Conservation (phyloP, 2,329 filamentous ascomycete species). For the Pyrenophora tritici-repentis region DNA sequence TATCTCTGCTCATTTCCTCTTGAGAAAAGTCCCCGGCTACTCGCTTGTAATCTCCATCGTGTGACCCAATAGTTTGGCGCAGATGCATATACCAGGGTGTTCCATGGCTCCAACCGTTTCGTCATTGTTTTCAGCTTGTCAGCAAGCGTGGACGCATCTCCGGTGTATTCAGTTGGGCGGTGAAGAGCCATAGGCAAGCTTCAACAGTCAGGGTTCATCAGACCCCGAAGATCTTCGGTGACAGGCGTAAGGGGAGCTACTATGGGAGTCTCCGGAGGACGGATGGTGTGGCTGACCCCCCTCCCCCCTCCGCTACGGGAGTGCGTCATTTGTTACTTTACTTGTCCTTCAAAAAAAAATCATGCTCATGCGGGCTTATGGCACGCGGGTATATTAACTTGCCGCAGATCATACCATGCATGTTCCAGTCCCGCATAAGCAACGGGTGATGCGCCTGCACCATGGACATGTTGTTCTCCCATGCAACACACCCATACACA, state of each 20-base stretch:
- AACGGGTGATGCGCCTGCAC: too few species aligned
- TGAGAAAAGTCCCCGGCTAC: not conserved
- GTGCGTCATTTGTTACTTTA: too few species aligned
- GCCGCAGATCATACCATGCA: too few species aligned
- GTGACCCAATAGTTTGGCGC: slow-evolving; percentile 2
- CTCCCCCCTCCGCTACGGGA: too few species aligned
- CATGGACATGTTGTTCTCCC: too few species aligned
- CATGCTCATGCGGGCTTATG: too few species aligned
- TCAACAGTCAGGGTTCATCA: slow-evolving; percentile 4
- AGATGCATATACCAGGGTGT: slow-evolving; percentile 5
- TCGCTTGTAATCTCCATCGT: not conserved
- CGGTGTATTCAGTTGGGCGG: not conserved
- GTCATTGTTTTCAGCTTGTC: not conserved
- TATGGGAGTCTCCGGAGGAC: not conserved
- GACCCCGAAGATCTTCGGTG: slow-evolving; percentile 9
- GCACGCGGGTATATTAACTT: too few species aligned
- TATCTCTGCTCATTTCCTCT: too few species aligned
- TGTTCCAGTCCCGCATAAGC: too few species aligned
- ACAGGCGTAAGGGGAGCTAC: slow-evolving; percentile 1
- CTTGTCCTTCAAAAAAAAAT: too few species aligned
- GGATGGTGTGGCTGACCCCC: too few species aligned
- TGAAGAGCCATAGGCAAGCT: not conserved
- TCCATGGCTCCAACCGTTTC: slow-evolving; percentile 3
- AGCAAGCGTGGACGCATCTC: not conserved
- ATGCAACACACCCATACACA: too few species aligned